Percentiles rank a stretch among this genome's conserved stretches.
These are phyloP conservation scores for Cystoderma amianthinum DNA, from an alignment of 768 basidiomycete species.

Conservation along the genomic window DNA sequence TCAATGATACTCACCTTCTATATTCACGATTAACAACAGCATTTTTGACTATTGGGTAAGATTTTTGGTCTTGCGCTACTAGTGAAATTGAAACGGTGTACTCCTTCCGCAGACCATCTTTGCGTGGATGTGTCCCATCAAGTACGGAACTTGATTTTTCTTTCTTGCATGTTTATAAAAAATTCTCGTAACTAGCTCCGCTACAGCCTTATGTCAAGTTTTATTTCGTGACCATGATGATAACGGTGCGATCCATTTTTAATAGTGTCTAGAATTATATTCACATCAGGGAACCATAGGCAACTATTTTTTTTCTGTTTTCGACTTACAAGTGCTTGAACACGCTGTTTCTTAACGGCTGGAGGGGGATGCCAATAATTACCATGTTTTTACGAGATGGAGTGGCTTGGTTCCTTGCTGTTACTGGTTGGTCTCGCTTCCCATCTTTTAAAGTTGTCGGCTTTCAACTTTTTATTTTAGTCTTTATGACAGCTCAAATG, in stretches of 20 bases:
- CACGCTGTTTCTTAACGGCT: not conserved
- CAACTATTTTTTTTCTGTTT: not conserved
- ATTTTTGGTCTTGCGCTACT: not conserved
- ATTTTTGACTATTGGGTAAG: not conserved
- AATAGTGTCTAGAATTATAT: not conserved
- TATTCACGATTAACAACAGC: too few species aligned
- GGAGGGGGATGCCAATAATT: constrained; percentile 1
- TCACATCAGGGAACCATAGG: not conserved
- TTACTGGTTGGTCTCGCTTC: not conserved
- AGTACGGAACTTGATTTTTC: not conserved
- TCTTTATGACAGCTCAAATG: not conserved
- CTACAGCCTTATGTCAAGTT: not conserved
- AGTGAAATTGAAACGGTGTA: not conserved
- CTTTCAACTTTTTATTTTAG: not conserved
- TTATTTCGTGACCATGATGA: not conserved
- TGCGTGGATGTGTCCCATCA: not conserved
- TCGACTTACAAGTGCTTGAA: not conserved
- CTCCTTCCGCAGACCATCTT: not conserved
- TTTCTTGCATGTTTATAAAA: not conserved
- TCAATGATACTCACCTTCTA: not conserved
- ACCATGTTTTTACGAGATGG: constrained; percentile 1
- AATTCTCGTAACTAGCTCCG: not conserved
- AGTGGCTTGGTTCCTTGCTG: not conserved
- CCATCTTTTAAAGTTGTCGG: not conserved
- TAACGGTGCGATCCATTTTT: not conserved